Conservation (phyloP, 306 rosid genomes). For the Parietaria judaica region DNA sequence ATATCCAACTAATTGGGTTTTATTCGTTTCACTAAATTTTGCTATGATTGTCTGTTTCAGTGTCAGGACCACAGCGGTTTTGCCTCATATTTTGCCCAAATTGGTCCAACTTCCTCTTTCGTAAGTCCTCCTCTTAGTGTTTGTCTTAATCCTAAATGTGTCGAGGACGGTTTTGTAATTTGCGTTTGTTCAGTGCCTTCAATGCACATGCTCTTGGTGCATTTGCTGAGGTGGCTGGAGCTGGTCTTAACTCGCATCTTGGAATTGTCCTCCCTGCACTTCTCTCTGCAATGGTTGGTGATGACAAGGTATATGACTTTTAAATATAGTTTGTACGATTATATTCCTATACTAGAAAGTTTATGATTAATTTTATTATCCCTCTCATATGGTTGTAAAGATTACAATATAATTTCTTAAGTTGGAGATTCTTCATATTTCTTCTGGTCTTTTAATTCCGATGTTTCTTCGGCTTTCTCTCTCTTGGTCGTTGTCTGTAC, state of each 20-base stretch:
- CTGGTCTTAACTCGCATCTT: slow-evolving; percentile 79
- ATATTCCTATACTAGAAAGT: not conserved
- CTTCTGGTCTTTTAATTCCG: not conserved
- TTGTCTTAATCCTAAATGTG: not conserved
- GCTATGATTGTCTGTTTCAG: slow-evolving; percentile 26
- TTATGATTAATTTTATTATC: not conserved
- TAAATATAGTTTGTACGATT: not conserved
- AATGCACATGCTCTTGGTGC: slow-evolving; percentile 98
- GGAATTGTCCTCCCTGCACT: slow-evolving; percentile 85
- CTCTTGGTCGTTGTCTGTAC: not conserved
- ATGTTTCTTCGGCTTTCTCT: not conserved
- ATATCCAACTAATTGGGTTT: not conserved
- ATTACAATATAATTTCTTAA: not conserved
- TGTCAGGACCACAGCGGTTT: slow-evolving; percentile 84
- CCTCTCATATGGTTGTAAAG: too few relatives aligned
- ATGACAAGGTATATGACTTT: slow-evolving; percentile 42
- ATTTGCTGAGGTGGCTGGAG: slow-evolving; percentile 94
- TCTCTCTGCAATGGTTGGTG: slow-evolving; percentile 68
- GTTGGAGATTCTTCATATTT: slow-evolving; percentile 10
- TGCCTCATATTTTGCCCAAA: slow-evolving; percentile 95
- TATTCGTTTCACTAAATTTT: slow-evolving; percentile 16
- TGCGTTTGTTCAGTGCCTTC: slow-evolving; percentile 58
- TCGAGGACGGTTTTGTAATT: slow-evolving; percentile 1
- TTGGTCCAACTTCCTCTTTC: slow-evolving; percentile 83
- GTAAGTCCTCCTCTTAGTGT: slow-evolving; percentile 41